Base-by-base conservation (phyloP, 352 stramenopile genomes). In the Phytophthora chlamydospora region DNA sequence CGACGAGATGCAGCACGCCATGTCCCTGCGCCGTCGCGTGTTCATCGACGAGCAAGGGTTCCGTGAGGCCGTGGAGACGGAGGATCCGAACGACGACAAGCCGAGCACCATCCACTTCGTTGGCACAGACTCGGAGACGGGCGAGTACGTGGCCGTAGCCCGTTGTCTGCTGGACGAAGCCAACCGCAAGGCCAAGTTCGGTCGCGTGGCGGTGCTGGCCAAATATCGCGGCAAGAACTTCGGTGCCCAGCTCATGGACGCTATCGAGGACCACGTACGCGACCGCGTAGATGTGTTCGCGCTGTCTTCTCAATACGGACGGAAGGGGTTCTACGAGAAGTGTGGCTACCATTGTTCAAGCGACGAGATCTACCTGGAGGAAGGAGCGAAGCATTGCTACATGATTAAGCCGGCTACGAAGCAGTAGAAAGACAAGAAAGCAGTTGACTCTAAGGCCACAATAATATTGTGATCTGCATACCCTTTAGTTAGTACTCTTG, bases 241-340 rank as follows among this genome's bases (percentile, higher is more conserved):
- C 36, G 82, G 82, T 7, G 50, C 62, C 14, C 63, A 65, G 50
- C 58, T 91, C 35, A 91, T 91, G 78, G 32, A 69, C n/a, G 76
- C 52, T 9, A 58, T 86, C 11, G 82, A 91, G 41, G 45, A 77
- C 39, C 41, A 68, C 16, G 54, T 90, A 14, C 66, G 58, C 1
- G 53, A 73, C 36, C 62, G 73, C 14, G 74, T 74, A 6, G 78
- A 88, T 33, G 40, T 40, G 45, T 83, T 80, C 27, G 53, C 66
- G 42, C 62, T 91, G n/a, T 85, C 75, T 10, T 75, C 83, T 39
- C 78, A 89, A 45, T 78, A 73, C 32, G 62, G 71, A 66, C 85
- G 83, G 60, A 75, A 76, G 34, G 76, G 49, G 0, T 91, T 91
- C 60, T 91, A 90, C 50, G 74, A 80, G 41, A 86, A 85, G 48